Evolutionary conservation across 768 basidiomycete genomes (phyloP).

Genomic region (Psilocybe azurescens): DNA sequence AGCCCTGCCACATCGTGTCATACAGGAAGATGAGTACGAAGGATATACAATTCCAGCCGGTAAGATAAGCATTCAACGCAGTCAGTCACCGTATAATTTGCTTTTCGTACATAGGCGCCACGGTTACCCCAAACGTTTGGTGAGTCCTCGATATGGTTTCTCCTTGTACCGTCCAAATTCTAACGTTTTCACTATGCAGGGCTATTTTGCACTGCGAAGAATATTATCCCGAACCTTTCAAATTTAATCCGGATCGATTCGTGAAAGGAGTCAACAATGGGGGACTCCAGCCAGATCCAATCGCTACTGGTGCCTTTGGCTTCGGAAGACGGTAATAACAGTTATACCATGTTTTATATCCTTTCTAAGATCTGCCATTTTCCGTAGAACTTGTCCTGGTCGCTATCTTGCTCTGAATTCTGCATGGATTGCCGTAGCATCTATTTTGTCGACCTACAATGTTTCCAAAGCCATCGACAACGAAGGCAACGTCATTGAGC

Average conservation of each 20-base stretch:
- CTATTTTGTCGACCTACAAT: constrained; percentile 32
- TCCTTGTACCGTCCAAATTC: not conserved
- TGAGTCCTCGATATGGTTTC: constrained; percentile 11
- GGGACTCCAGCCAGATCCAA: constrained; percentile 25
- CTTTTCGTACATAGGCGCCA: constrained; percentile 25
- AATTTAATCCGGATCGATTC: constrained; percentile 63
- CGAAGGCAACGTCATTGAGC: constrained; percentile 27
- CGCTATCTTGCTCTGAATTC: constrained; percentile 36
- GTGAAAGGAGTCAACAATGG: constrained; percentile 30
- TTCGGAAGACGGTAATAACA: constrained; percentile 36
- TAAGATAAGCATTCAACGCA: constrained; percentile 3
- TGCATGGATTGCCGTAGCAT: constrained; percentile 35
- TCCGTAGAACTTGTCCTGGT: constrained; percentile 39
- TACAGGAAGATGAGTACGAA: constrained; percentile 37
- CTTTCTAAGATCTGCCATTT: not conserved
- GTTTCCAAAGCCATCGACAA: constrained; percentile 36
- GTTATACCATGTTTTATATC: not conserved
- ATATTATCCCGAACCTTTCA: constrained; percentile 55
- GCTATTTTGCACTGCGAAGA: constrained; percentile 54
- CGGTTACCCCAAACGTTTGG: constrained; percentile 33
- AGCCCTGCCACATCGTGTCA: constrained; percentile 39
- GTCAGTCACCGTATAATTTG: not conserved
- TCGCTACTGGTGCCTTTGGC: constrained; percentile 32
- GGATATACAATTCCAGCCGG: constrained; percentile 31
- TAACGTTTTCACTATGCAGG: constrained; percentile 24